Evolutionary conservation across 2,329 filamentous ascomycete genomes (phyloP), one percentile per base, ranked within the genome.

Genomic region (Cladosporium sp.): DNA sequence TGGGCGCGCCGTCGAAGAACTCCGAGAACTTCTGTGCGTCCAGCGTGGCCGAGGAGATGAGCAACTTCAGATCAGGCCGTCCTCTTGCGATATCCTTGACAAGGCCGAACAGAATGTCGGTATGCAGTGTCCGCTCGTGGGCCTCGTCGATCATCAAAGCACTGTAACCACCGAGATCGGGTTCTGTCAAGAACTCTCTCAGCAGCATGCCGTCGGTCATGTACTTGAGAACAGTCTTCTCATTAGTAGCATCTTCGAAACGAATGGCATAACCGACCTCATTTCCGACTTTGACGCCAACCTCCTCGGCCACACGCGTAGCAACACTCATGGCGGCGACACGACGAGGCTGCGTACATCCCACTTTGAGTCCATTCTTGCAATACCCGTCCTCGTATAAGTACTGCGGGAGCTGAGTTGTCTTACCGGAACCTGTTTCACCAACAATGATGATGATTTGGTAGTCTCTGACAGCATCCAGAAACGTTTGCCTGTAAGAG

Each of bases 251-350:
- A 68, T 96, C 89, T 66, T 99, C 93, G 61, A 97, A 99, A 54
- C 93, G 87, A 60, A 99, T 95, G 0, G 86, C 85, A 67, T 96
- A 99, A 13, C 93, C 93, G 20, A 97, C 92, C 64, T 96, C 89
- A 55, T 89, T 87, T 1, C 93, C 93, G 9, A 97, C 73, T 66
- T 92, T 91, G 53, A 89, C 86, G 0, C 88, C 90, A 73, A 95
- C 88, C 66, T 99, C 93, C 50, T 97, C 91, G 0, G 92, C 89
- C 2, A 99, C 93, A 77, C 93, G 89, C 39, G 89, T 84, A n/a
- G 93, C 92, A 17, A 97, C 92, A 63, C 87, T 93, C 92, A 97
- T 97, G 24, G 93, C 93, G 3, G 93, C 93, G 9, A 99, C 93
- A 75, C 93, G 84, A 60, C 93, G 84, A 4, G 93, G 93, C 58